A percentile compares a stretch with the other conserved stretches of the same genome.
Evolutionary conservation across 148 eudicot genomes (phyloP).

Genomic region (Fallopia convolvulus): DNA sequence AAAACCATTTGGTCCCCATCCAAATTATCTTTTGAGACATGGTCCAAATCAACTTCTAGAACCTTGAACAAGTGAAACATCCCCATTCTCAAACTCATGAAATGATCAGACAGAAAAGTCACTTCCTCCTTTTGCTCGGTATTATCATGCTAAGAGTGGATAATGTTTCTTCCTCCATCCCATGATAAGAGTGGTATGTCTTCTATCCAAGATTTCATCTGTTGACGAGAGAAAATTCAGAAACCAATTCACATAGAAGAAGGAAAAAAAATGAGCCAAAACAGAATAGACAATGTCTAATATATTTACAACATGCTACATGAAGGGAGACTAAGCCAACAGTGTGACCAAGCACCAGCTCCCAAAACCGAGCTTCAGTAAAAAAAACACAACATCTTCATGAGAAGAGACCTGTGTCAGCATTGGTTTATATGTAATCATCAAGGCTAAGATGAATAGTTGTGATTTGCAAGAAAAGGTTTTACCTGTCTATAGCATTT

Average conservation of each 20-base stretch:
- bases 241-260: not conserved
- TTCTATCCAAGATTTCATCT: conserved; percentile 71
- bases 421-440: not conserved
- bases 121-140: conserved; percentile 43
- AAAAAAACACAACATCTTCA: conserved; percentile 71
- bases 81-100: conserved; percentile 39
- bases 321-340: conserved; percentile 80
- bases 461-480: not conserved
- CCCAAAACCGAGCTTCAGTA: conserved; percentile 94
- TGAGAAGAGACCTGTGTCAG: conserved; percentile 59
- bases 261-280: too few relatives aligned
- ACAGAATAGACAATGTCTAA: not conserved
- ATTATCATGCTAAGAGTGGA: conserved; percentile 34
- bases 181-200: conserved; percentile 38
- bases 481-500: conserved; percentile 92
- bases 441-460: not conserved
- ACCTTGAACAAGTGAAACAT: conserved; percentile 43
- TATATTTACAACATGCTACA: conserved; percentile 25
- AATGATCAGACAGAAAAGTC: conserved; percentile 44
- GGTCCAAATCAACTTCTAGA: conserved; percentile 34
- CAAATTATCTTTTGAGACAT: conserved; percentile 24
- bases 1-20: conserved; percentile 38
- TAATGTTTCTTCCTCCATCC: conserved; percentile 51
- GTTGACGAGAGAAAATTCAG: too few relatives aligned
- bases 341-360: conserved; percentile 85